phyloP scores from a whole-genome alignment of 2,329 filamentous ascomycete genomes.

The Fonsecaea monophora region DNA sequence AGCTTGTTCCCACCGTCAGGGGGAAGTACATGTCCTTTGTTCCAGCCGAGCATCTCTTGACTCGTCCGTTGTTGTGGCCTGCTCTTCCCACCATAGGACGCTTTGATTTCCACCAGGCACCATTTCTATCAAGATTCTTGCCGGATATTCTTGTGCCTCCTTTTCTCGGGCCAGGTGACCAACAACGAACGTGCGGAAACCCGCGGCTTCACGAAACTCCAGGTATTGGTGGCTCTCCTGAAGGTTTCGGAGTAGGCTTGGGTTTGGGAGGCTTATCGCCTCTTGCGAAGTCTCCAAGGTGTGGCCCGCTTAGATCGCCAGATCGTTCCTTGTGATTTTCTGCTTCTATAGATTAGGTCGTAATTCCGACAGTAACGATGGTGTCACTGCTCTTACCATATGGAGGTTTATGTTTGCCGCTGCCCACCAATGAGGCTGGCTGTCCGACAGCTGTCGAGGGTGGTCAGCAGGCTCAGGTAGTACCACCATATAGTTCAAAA shows the following conservation, averaged over 20 bases:
- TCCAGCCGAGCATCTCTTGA: background rate
- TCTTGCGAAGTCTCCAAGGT: background rate
- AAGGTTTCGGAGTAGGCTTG: conserved; percentile 25
- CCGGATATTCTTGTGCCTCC: background rate
- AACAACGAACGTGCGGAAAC: background rate
- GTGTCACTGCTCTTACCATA: background rate
- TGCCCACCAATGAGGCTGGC: background rate
- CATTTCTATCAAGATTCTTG: background rate
- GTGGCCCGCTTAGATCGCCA: background rate
- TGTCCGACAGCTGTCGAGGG: conserved; percentile 9
- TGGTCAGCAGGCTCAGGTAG: conserved; percentile 23
- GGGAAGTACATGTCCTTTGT: background rate
- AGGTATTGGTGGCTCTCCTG: conserved; percentile 26
- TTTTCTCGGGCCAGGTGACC: background rate
- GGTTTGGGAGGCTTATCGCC: conserved; percentile 13
- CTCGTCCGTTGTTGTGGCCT: background rate
- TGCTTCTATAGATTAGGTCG: background rate
- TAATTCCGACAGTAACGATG: background rate
- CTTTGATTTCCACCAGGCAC: background rate
- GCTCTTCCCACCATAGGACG: conserved; percentile 4
- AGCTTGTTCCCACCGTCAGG: background rate
- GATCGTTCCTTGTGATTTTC: background rate
- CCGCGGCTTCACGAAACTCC: conserved; percentile 19
- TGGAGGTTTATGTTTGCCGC: background rate
- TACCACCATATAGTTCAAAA: conserved; percentile 19